Evolutionary conservation across 1,139 yeast genomes (phyloP), one percentile per base, ranked within the genome.

Genomic region (Schizosaccharomyces versatilis): DNA sequence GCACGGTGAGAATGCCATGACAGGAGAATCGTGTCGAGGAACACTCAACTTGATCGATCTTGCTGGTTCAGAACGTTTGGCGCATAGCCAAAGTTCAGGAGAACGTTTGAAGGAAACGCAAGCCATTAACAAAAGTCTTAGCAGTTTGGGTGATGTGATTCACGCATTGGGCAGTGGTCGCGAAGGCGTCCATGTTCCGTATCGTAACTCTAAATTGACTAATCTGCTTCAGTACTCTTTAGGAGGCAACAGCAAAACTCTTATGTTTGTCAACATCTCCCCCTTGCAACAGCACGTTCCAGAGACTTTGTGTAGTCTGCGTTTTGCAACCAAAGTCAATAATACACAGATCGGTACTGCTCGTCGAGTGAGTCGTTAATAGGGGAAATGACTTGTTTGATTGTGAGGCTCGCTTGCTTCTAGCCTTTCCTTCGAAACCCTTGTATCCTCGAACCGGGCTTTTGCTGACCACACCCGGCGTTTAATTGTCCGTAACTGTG

Each of bases 211-310:
- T 38, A 74, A 69, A 56, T 70, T 90, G 61, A 90, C 98, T 0
- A 84, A 84, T 64, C 69, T 88, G 15, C 70, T 90, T 59, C 94
- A 88, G 62, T 79, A 84, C 64, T 85, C 96, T 49, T 71, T 90
- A 49, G 80, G 84, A 1, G 96, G 95, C 0, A 75, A 78, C 57
- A 83, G 95, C 1, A 90, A 88, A 66, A 86, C 96, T 0, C 71
- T 90, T 57, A 86, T 90, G 95, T 82, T 90, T 72, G 96, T 86
- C n/a, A 88, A 86, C 62, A 74, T 88, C 6, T 83, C 95, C 1
- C 88, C 95, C 3, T 68, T 75, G 53, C 67, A 66, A 24, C 69
- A 69, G 38, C 84, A 84, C 65, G 73, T 79, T 54, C 76, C 73
- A 60, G 98, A 90, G 64, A 82, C 95, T 0, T 63, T 88, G 36